phyloP scores from a whole-genome alignment of 495 filamentous ascomycete species.

The Filosporella fistucella region DNA sequence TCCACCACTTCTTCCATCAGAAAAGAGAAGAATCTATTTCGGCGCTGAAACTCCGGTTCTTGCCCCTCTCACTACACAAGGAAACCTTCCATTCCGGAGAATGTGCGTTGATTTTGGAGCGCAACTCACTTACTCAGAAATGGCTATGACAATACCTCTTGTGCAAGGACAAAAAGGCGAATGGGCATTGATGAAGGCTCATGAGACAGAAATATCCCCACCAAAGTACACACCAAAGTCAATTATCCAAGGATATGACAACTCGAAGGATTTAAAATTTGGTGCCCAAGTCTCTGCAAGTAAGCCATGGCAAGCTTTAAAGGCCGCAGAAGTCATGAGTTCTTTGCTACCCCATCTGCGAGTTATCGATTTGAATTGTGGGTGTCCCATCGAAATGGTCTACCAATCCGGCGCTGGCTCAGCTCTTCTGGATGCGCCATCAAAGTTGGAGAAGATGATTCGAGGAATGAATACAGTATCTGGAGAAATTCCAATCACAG shows the following conservation, averaged over 20 bases:
- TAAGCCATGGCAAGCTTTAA: constrained; percentile 82
- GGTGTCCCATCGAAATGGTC: constrained; percentile 92
- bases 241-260: constrained; percentile 69
- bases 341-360: constrained; percentile 73
- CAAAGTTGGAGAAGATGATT: constrained; percentile 86
- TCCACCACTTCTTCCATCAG: constrained; percentile 81
- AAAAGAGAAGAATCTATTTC: constrained; percentile 91
- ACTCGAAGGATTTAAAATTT: constrained; percentile 78
- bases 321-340: constrained; percentile 77
- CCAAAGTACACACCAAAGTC: constrained; percentile 46
- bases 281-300: constrained; percentile 88
- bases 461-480: constrained; percentile 93
- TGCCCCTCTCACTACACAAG: constrained; percentile 85
- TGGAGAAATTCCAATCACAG: constrained; percentile 79
- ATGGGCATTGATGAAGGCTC: constrained; percentile 91
- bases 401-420: constrained; percentile 84
- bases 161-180: constrained; percentile 88
- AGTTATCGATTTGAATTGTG: constrained; percentile 91
- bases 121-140: constrained; percentile 94
- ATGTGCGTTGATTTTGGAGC: constrained; percentile 89
- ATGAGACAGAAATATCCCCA: constrained; percentile 70
- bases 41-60: constrained; percentile 87
- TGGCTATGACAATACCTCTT: constrained; percentile 89
- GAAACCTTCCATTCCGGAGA: constrained; percentile 93
- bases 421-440: constrained; percentile 79